Evolutionary conservation across 345 rosid genomes (phyloP), one percentile per base, ranked within the genome.

Genomic region (Lumnitzera racemosa): DNA sequence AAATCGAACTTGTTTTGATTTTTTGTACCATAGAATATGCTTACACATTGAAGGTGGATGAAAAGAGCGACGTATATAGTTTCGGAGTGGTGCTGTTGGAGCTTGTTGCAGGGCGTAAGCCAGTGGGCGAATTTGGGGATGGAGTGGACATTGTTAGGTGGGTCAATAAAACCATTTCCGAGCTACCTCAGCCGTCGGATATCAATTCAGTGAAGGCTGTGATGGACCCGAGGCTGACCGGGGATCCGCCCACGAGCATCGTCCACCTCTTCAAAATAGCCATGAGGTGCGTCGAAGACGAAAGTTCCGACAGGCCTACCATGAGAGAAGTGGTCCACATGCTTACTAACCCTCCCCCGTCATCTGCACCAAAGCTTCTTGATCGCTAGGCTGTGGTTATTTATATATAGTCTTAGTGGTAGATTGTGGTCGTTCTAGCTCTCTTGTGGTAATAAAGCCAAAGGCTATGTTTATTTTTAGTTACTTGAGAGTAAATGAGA

Each of bases 141-240:
- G 96, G 96, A 13, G 95, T 89, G 63, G 96, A 91, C 76, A 91
- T 91, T 25, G 98, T 91, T 50, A 70, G 89, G 70, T 91, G 98
- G 98, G 92, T 91, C 24, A 75, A 77, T 80, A 83, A 80, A 69
- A 87, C 86, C 12, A 64, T 70, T 14, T 76, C 77, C 3, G 95
- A 91, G 57, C 77, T 85, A n/a, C 25, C 88, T 16, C 86, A 84
- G 72, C 90, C 95, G 11, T 80, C 89, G 0, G 83, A 89, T 61
- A 76, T 85, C 2, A 82, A 89, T 3, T 73, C 79, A 0, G 92
- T 82, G 31, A 23, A 84, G 47, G 89, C 96, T 3, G 71, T 87
- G 27, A 70, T 85, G 24, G 98, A 91, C 67, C 53, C 76, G 1
- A 71, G 98, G 81, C 74, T 91, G 29, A 78, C 66, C 23, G 90